phyloP scores from a whole-genome alignment of 257 asterid genomes.

The Penstemon newberryi region DNA sequence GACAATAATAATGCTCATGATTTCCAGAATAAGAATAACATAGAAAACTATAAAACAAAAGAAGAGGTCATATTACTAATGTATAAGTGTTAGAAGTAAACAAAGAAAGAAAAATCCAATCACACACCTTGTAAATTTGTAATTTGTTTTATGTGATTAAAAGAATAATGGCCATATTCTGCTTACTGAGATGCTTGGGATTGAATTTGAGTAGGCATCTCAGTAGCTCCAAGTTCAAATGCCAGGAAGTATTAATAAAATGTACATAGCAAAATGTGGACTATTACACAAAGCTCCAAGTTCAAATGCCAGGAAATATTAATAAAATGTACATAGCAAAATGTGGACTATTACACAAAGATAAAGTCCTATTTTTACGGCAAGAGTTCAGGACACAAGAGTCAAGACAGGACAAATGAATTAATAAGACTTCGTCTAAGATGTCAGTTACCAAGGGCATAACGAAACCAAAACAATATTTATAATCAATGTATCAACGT shows the following conservation, averaged over 20 bases:
- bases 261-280: not conserved
- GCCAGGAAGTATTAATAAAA: constrained; percentile 3
- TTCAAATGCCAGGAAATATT: too few relatives aligned
- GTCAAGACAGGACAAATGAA: not conserved
- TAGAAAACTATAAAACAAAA: not conserved
- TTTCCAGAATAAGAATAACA: constrained; percentile 3
- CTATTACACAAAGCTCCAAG: not conserved
- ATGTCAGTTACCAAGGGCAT: constrained; percentile 2
- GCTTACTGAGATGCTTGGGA: not conserved
- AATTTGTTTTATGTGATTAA: not conserved
- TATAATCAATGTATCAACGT: too few relatives aligned
- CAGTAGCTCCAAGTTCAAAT: constrained; percentile 8
- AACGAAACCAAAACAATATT: not conserved
- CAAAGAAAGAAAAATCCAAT: constrained; percentile 7
- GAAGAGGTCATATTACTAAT: not conserved
- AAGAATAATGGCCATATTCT: constrained; percentile 1
- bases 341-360: not conserved
- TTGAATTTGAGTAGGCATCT: constrained; percentile 4
- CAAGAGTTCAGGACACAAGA: too few relatives aligned
- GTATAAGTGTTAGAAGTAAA: not conserved
- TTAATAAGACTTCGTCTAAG: not conserved
- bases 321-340: too few relatives aligned
- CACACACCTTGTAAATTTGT: not conserved
- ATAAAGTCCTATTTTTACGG: not conserved
- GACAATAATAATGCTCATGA: not conserved